Conservation (phyloP, 2,329 filamentous ascomycete species). For the Rutstroemia sydowiana region DNA sequence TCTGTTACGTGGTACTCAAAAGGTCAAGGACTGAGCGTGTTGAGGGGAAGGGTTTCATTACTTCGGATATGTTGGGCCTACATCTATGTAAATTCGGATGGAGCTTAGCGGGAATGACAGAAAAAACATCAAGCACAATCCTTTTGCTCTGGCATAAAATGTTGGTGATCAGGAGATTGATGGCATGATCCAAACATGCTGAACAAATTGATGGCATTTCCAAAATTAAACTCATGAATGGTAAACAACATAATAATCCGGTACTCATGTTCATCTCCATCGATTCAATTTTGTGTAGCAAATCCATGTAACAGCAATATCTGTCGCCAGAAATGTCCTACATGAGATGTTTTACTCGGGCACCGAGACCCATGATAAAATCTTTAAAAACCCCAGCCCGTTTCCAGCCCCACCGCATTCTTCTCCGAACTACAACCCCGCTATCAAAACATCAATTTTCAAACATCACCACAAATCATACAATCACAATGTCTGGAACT, state of each 20-base stretch:
- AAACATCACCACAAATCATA: slow-evolving; percentile 9
- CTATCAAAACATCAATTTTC: slow-evolving; percentile 9
- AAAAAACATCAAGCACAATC: slow-evolving; percentile 20
- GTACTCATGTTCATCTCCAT: background rate
- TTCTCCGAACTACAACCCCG: slow-evolving; percentile 9
- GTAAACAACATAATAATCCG: background rate
- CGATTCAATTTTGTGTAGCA: background rate
- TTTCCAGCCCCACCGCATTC: slow-evolving; percentile 17
- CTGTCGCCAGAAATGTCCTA: background rate
- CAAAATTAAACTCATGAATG: background rate
- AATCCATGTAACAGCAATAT: background rate
- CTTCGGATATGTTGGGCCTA: slow-evolving; percentile 29
- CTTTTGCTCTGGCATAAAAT: slow-evolving; percentile 8
- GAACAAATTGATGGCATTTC: slow-evolving; percentile 10
- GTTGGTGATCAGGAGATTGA: slow-evolving; percentile 11
- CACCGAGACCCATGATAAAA: background rate
- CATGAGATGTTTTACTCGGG: background rate
- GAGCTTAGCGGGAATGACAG: slow-evolving; percentile 30
- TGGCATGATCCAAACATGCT: slow-evolving; percentile 7
- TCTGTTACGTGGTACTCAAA: slow-evolving; percentile 99
- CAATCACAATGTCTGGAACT: slow-evolving; percentile 57
- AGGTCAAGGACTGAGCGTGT: slow-evolving; percentile 82
- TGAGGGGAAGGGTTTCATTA: slow-evolving; percentile 26
- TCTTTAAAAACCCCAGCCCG: slow-evolving; percentile 12
- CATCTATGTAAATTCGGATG: slow-evolving; percentile 30